Evolutionary conservation across 805 yeast species (phyloP).

Genomic region (Wickerhamiella cacticola): DNA sequence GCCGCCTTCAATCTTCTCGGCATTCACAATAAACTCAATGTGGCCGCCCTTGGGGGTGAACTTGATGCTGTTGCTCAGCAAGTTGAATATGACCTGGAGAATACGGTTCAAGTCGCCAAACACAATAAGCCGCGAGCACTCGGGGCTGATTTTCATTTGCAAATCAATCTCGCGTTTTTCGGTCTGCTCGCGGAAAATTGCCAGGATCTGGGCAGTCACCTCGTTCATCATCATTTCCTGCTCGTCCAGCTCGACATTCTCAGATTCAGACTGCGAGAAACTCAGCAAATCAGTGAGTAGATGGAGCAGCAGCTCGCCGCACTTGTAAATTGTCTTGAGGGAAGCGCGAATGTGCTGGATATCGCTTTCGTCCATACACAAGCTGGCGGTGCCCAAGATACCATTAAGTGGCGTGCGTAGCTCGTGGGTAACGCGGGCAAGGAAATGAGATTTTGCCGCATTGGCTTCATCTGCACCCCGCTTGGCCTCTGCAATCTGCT

Average conservation of each 20-base stretch:
- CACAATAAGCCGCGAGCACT: conserved; percentile 37
- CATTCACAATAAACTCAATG: conserved; percentile 40
- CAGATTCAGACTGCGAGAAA: conserved; percentile 82
- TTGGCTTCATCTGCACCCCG: conserved; percentile 71
- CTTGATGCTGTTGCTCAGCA: conserved; percentile 81
- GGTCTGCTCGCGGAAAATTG: conserved; percentile 63
- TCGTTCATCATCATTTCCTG: conserved; percentile 70
- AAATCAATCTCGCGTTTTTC: conserved; percentile 50
- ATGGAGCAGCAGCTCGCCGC: conserved; percentile 83
- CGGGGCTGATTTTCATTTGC: conserved; percentile 38
- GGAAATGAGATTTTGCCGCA: conserved; percentile 89
- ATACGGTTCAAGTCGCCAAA: conserved; percentile 86
- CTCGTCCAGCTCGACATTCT: conserved; percentile 70
- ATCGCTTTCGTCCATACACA: conserved; percentile 72
- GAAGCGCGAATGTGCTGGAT: conserved; percentile 53
- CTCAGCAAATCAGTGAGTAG: conserved; percentile 82
- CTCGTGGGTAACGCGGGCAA: conserved; percentile 89
- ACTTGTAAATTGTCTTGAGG: conserved; percentile 69
- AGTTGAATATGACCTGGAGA: conserved; percentile 82
- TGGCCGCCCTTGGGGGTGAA: conserved; percentile 85
- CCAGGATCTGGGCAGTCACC: conserved; percentile 69
- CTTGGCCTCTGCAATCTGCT: conserved; percentile 75
- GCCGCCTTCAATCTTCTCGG: conserved; percentile 20
- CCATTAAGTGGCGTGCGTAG: conserved; percentile 93
- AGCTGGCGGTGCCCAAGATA: conserved; percentile 88